Evolutionary conservation across 768 basidiomycete species (phyloP), one percentile per base, ranked within the genome.

Genomic region (Tephrocybe rancida): DNA sequence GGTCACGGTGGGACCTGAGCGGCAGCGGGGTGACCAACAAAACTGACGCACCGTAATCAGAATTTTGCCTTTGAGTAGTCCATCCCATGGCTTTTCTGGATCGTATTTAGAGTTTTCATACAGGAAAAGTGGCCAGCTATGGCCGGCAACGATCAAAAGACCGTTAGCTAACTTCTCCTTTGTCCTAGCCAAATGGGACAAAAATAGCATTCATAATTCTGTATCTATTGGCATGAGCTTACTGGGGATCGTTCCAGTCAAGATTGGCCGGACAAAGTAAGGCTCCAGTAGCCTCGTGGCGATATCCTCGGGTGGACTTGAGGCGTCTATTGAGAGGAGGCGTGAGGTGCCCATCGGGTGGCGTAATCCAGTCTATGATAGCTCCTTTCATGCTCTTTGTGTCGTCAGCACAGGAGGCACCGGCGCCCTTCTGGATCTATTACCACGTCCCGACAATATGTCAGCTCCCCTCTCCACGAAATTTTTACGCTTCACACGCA

Each of bases 91-190:
- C 26, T 69, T 58, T 25, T 65, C 51, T 2, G 48, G 37, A 30
- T 67, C 51, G 30, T 61, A 69, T 5, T 21, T 34, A 27, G 56
- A 53, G 21, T 56, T 45, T 1, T 42, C 16, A 38, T 67, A 67
- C n/a, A 66, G n/a, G 25, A 67, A 61, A 7, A 62, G 14, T 0
- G 59, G 64, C 64, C 65, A 68, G 13, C 57, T 55, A 42, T 64
- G 61, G 13, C 61, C 58, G 8, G 53, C 37, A 10, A 67, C 57
- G 4, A 50, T 21, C 1, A 59, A 30, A 19, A 62, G 41, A 7
- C 59, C 60, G 18, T 21, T 4, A 4, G 34, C 10, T 19, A 48
- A 32, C n/a, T 38, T 3, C 37, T 24, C 4, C 22, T 48, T 48
- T 3, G 21, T 38, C 21, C 35, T 38, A 14, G 38, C 1, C 13